Evolutionary conservation across 495 filamentous ascomycete genomes (phyloP).

Genomic region (Penicillium taxi): DNA sequence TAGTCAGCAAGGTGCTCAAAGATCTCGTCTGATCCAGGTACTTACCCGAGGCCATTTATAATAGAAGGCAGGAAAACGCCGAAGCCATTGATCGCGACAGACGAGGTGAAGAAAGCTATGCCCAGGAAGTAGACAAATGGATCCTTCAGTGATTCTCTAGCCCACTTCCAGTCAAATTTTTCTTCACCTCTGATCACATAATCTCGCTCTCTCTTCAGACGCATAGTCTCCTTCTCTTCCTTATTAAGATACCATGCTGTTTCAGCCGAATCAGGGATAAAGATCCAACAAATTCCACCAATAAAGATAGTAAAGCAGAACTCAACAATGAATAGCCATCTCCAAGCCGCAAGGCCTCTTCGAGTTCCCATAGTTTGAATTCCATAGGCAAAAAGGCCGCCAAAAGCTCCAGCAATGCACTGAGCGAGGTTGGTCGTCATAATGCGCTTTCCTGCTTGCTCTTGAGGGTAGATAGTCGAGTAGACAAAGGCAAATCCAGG

Average conservation of each 20-base stretch:
- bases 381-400: conserved; percentile 1
- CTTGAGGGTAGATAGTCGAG: background rate
- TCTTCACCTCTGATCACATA: background rate
- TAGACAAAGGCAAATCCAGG: background rate
- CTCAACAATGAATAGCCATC: conserved; percentile 2
- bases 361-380: background rate
- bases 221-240: background rate
- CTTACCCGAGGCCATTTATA: background rate
- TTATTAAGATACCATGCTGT: background rate
- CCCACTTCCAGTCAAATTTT: background rate
- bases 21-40: no score
- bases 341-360: background rate
- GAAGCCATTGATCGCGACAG: conserved; percentile 1
- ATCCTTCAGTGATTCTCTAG: background rate
- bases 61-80: background rate
- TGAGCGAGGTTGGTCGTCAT: background rate
- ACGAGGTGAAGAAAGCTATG: background rate
- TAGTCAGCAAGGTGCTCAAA: no score
- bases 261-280: background rate
- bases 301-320: background rate
- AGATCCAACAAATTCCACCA: background rate
- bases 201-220: background rate
- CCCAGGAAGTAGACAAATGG: background rate
- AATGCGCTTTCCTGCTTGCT: background rate
- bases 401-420: conserved; percentile 1